Percentiles rank a stretch among this genome's conserved stretches.
Conservation (phyloP, 148 eudicot species). For the Chenopodium album region DNA sequence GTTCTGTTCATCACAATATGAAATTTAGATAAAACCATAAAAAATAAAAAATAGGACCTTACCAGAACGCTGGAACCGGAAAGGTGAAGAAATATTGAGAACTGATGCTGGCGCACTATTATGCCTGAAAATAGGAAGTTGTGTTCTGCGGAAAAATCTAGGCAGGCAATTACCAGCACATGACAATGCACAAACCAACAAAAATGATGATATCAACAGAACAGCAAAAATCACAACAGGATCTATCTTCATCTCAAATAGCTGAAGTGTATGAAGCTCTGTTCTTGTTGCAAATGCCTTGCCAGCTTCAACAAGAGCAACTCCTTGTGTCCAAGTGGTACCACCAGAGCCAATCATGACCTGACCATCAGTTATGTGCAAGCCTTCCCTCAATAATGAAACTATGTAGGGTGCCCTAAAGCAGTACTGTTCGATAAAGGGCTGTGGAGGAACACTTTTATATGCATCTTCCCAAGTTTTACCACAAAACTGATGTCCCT, state of each 20-base stretch:
- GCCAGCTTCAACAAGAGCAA: conserved; percentile 93
- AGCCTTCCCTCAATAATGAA: conserved; percentile 73
- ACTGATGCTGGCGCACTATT: conserved; percentile 55
- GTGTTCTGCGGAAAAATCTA: conserved; percentile 53
- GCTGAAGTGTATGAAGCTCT: conserved; percentile 44
- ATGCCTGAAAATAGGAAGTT: conserved; percentile 70
- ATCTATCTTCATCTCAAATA: conserved; percentile 64
- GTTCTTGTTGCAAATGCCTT: conserved; percentile 55
- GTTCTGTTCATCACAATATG: conserved; percentile 1
- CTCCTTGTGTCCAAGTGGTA: conserved; percentile 97
- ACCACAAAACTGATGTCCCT: conserved; percentile 72
- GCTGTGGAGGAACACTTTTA: conserved; percentile 88
- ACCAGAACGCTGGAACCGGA: conserved; percentile 69
- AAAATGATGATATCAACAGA: conserved; percentile 51
- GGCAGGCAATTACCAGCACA: conserved; percentile 59
- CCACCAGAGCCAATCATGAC: conserved; percentile 87
- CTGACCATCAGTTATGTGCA: conserved; percentile 79
- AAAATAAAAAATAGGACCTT: conserved; percentile 21
- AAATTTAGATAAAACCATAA: no score
- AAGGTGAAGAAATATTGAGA: conserved; percentile 64
- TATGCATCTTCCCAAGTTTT: conserved; percentile 81
- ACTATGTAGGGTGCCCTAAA: conserved; percentile 93
- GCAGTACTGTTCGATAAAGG: conserved; percentile 95
- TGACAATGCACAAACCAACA: conserved; percentile 57
- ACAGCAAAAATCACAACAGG: conserved; percentile 58